phyloP scores from a whole-genome alignment of 169 alveolate genomes.

The Babesia sp. region DNA sequence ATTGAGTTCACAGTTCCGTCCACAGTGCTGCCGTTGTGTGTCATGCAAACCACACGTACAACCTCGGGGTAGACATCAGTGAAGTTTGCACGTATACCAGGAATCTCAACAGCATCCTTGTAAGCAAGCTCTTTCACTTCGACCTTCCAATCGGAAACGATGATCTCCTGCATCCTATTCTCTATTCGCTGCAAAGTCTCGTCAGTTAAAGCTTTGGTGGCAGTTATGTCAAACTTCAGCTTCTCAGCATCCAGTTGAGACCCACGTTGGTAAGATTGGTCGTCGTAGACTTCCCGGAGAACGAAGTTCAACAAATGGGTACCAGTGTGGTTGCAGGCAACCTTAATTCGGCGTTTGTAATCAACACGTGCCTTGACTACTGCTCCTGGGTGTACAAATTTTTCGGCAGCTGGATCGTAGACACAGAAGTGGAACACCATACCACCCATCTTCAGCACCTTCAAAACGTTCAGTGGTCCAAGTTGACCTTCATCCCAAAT shows the following conservation, averaged over 20 bases:
- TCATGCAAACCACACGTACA: conserved; percentile 89
- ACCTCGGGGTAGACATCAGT: conserved; percentile 91
- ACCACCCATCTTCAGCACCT: conserved; percentile 84
- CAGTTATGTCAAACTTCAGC: conserved; percentile 84
- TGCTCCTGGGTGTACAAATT: neutral
- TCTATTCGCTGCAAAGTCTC: conserved; percentile 73
- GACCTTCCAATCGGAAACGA: conserved; percentile 70
- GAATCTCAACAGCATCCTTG: conserved; percentile 74
- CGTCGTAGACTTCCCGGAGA: conserved; percentile 73
- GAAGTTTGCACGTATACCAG: conserved; percentile 84
- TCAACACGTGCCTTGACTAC: conserved; percentile 67
- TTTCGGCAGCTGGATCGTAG: conserved; percentile 13
- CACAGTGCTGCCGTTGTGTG: conserved; percentile 70
- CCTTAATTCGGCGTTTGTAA: conserved; percentile 82
- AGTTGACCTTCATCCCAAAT: conserved; percentile 76
- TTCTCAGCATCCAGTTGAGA: conserved; percentile 84
- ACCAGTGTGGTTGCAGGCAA: conserved; percentile 91
- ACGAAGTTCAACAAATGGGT: conserved; percentile 89
- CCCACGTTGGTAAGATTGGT: conserved; percentile 80
- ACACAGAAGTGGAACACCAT: conserved; percentile 85
- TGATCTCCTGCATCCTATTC: conserved; percentile 65
- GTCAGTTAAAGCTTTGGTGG: conserved; percentile 68
- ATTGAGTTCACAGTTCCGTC: conserved; percentile 76
- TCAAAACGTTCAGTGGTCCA: conserved; percentile 76
- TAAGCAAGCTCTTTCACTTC: conserved; percentile 68